Conservation (phyloP, 2,329 filamentous ascomycete genomes). For the Colletotrichum lindemuthianum region DNA sequence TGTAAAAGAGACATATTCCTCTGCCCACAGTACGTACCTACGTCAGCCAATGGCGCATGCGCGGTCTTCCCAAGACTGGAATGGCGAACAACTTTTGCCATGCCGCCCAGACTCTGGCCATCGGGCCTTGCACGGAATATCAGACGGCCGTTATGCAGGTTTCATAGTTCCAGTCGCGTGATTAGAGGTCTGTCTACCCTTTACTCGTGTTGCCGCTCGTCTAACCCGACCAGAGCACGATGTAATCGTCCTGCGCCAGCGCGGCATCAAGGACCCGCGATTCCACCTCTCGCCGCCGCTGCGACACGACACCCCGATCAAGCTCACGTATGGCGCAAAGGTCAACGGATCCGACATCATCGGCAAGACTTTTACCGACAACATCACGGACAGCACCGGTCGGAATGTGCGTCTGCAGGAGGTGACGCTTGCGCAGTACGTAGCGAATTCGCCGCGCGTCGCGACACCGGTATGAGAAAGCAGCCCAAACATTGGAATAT, state of each 20-base stretch:
- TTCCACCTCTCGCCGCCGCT: slow-evolving; percentile 52
- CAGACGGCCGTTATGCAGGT: slow-evolving; percentile 8
- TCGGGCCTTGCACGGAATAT: slow-evolving; percentile 13
- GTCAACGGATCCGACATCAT: slow-evolving; percentile 68
- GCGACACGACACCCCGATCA: slow-evolving; percentile 43
- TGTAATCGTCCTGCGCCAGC: slow-evolving; percentile 52
- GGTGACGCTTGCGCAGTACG: slow-evolving; percentile 79
- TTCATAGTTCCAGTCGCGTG: slow-evolving; percentile 12
- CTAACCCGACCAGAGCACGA: slow-evolving; percentile 48
- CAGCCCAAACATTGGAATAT: not conserved
- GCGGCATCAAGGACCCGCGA: slow-evolving; percentile 45
- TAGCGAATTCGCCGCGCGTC: slow-evolving; percentile 71
- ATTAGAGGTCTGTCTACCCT: slow-evolving; percentile 15
- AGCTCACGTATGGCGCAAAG: slow-evolving; percentile 55
- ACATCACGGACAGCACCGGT: slow-evolving; percentile 63
- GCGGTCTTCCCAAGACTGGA: not conserved
- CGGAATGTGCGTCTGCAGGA: slow-evolving; percentile 66
- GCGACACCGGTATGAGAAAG: slow-evolving; percentile 74
- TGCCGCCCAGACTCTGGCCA: slow-evolving; percentile 22
- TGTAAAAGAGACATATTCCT: no score
- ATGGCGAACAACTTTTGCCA: not conserved
- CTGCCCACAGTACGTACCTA: no score
- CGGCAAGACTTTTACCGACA: slow-evolving; percentile 67
- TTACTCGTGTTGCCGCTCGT: no score
- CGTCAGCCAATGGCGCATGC: not conserved